Evolutionary conservation across 2,329 filamentous ascomycete genomes (phyloP), one percentile per base, ranked within the genome.

Genomic region (Paecilomyces fulvus): DNA sequence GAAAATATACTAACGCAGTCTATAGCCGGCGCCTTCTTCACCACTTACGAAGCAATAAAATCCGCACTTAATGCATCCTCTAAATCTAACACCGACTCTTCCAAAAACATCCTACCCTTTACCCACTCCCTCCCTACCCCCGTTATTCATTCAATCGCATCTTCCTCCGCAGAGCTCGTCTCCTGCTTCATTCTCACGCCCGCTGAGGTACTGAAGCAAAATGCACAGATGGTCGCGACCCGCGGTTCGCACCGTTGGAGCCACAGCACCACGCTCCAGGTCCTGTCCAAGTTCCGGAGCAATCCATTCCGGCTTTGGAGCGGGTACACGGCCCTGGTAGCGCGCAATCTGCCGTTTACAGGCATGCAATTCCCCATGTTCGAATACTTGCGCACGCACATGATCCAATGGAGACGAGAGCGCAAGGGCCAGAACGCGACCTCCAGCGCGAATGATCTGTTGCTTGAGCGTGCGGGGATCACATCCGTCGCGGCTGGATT

Each of bases 131-230:
- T 90, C 0, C 88, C 89, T 0, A 78, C 83, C 53, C 84, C 90
- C 0, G 61, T 90, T 9, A 81, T 91, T 55, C 87, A 96, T 68
- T 82, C 88, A 5, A 73, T 82, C 2, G 87, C 90, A 11, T 95
- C 90, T 1, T 86, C 85, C 1, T 74, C 84, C 14, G 92, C 87
- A 1, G 92, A 96, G 73, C 82, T 91, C 63, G 88, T 90, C 2
- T 92, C 90, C 4, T 96, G 92, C 68, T 79, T 90, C 20, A 89
- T 96, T 59, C 82, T 96, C 33, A 92, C 91, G 0, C 92, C 91
- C 0, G 90, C 90, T 12, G 91, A 96, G 70, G 89, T 95, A 7
- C 83, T 96, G 60, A 96, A 96, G 75, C 91, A 95, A 69, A 96
- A 96, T 71, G 90, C 92, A 0, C 91, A 96, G 71, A 91, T 96